Conservation (phyloP, 768 basidiomycete genomes). For the Fomitopsis serialis region DNA sequence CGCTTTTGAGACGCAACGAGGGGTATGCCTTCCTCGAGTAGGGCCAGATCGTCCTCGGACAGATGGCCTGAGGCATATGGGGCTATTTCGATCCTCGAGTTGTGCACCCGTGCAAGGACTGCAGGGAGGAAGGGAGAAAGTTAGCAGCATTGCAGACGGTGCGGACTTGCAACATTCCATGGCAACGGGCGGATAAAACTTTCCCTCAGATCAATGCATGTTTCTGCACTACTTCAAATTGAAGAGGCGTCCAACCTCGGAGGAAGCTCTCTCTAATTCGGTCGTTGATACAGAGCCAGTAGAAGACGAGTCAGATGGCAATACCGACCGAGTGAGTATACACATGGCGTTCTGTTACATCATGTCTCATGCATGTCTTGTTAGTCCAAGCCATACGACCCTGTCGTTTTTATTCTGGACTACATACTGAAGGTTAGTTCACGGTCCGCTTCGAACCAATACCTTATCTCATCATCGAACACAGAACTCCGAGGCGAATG, state of each 20-base stretch:
- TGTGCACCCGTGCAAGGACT: not conserved
- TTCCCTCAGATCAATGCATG: constrained; percentile 6
- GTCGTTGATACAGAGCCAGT: not conserved
- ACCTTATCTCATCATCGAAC: not conserved
- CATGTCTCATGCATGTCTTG: not conserved
- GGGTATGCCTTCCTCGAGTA: not conserved
- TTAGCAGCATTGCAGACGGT: not conserved
- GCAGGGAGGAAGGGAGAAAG: not conserved
- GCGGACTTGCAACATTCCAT: not conserved
- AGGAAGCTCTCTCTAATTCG: constrained; percentile 4
- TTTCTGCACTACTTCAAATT: constrained; percentile 14
- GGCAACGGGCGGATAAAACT: not conserved
- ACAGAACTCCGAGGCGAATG: constrained; percentile 8
- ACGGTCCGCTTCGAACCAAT: not conserved
- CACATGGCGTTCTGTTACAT: not conserved
- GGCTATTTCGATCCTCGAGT: not conserved
- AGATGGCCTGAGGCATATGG: too few species aligned
- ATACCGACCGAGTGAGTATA: not conserved
- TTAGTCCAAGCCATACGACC: constrained; percentile 7
- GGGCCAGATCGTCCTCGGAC: not conserved
- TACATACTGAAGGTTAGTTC: constrained; percentile 9
- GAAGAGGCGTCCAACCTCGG: constrained; percentile 1
- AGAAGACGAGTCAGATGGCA: not conserved
- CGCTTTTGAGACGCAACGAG: not conserved
- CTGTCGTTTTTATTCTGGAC: constrained; percentile 9